Percentiles rank a stretch among this genome's conserved stretches.
Evolutionary conservation across 345 rosid genomes (phyloP).

Genomic region (Turnera subulata): DNA sequence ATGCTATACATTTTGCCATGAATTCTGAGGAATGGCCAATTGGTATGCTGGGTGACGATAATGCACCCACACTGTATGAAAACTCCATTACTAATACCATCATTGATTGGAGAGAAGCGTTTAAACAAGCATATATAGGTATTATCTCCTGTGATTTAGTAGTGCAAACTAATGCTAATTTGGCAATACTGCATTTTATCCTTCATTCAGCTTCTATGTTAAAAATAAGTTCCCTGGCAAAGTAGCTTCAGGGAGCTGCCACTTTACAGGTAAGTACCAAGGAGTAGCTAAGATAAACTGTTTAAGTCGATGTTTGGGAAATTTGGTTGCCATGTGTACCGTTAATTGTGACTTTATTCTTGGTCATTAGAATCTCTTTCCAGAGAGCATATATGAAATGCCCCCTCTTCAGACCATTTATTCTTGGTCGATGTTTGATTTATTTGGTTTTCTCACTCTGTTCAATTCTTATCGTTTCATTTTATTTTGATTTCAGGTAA

Average conservation of each 20-base stretch:
- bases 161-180: background rate
- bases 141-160: constrained; percentile 2
- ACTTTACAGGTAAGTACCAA: background rate
- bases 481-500: constrained; percentile 27
- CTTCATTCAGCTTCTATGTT: background rate
- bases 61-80: constrained; percentile 4
- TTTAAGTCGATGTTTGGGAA: background rate
- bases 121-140: constrained; percentile 52
- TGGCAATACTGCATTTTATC: background rate
- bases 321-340: no score
- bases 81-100: constrained; percentile 6
- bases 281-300: background rate
- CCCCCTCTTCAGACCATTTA: no score
- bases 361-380: no score
- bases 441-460: background rate
- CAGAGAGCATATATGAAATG: no score
- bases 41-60: constrained; percentile 2
- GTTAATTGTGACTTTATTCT: no score
- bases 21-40: constrained; percentile 9
- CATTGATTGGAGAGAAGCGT: constrained; percentile 60
- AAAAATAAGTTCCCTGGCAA: background rate
- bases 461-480: background rate
- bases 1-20: constrained; percentile 30
- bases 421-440: background rate
- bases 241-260: background rate